A percentile compares a stretch with the other conserved stretches of the same genome.
phyloP scores from a whole-genome alignment of 2,329 filamentous ascomycete species.

The Lojkania enalia region DNA sequence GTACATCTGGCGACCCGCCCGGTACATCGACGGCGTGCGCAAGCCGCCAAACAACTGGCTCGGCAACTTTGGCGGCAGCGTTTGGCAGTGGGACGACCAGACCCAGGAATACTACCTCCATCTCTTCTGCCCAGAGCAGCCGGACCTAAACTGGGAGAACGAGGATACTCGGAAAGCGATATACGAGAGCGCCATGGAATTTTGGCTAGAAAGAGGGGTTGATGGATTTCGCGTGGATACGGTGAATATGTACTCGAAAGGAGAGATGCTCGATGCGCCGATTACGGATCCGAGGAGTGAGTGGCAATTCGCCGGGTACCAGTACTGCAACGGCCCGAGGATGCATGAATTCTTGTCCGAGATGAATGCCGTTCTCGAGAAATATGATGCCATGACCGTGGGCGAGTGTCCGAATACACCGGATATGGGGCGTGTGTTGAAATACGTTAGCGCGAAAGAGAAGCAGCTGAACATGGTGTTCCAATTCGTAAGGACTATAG shows the following conservation, averaged over 20 bases:
- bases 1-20: conserved; percentile 59
- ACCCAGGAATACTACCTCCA: conserved; percentile 77
- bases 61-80: conserved; percentile 62
- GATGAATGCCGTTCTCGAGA: conserved; percentile 62
- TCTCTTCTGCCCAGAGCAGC: conserved; percentile 74
- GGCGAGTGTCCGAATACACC: conserved; percentile 69
- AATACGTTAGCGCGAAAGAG: conserved; percentile 62
- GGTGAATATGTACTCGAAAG: conserved; percentile 45
- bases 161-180: conserved; percentile 68
- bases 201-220: conserved; percentile 76
- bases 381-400: conserved; percentile 70
- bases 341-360: conserved; percentile 70
- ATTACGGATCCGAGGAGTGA: conserved; percentile 34
- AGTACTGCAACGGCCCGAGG: conserved; percentile 69
- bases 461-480: conserved; percentile 72
- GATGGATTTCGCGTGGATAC: conserved; percentile 49
- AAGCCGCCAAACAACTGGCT: conserved; percentile 78
- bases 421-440: conserved; percentile 59
- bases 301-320: conserved; percentile 45
- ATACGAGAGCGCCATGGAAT: conserved; percentile 69
- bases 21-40: conserved; percentile 58
- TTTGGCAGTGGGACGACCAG: conserved; percentile 72
- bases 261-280: conserved; percentile 38
- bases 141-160: conserved; percentile 86
- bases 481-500: conserved; percentile 55